Evolutionary conservation across 202 grass and related monocot species (phyloP).

Genomic region (Eragrostis tef): DNA sequence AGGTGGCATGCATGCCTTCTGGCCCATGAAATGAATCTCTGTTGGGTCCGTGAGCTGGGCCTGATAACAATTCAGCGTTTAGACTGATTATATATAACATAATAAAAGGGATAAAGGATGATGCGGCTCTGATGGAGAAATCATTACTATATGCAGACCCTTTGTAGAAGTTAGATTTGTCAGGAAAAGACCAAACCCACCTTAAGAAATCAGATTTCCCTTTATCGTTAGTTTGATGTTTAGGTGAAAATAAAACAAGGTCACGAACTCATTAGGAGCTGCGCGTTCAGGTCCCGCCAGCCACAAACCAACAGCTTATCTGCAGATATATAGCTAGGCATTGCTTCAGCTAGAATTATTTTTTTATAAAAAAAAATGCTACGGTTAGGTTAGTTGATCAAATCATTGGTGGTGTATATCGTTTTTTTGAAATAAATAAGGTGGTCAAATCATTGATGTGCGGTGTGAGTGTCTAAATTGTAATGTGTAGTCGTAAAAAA

Average conservation of each 20-base stretch:
- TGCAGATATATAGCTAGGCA: not conserved
- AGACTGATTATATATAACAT: too few species aligned
- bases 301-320: not conserved
- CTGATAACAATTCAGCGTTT: not conserved
- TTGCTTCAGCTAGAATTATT: not conserved
- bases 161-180: not conserved
- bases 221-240: not conserved
- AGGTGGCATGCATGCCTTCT: not conserved
- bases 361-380: not conserved
- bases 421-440: too few species aligned
- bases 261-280: not conserved
- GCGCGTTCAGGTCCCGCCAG: not conserved
- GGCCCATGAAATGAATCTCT: conserved; percentile 11
- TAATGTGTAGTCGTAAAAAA: too few species aligned
- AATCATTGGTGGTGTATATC: not conserved
- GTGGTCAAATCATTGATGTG: too few species aligned
- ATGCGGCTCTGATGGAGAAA: not conserved
- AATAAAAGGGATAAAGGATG: not conserved
- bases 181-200: too few species aligned
- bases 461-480: too few species aligned
- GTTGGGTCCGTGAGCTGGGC: not conserved
- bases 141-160: not conserved
- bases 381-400: not conserved
- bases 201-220: too few species aligned
- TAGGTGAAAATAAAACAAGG: not conserved